Percentiles rank a stretch among this genome's conserved stretches.
Conservation (phyloP, 78 protist species). For the Guillardia theta region DNA sequence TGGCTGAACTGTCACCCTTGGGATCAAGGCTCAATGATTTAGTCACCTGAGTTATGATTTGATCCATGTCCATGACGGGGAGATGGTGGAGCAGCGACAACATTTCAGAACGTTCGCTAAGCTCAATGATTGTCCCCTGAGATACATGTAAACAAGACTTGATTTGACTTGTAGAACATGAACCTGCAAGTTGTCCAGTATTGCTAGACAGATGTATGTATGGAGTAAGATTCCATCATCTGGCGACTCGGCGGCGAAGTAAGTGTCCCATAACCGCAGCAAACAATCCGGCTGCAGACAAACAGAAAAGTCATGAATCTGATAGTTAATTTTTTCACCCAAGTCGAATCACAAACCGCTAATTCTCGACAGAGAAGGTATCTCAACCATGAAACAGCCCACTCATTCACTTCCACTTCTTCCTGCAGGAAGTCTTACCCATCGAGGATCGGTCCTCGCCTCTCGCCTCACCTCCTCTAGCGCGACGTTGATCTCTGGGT, state of each 20-base stretch:
- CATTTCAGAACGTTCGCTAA: neutral
- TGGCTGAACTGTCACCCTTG: no score
- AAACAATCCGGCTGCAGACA: neutral
- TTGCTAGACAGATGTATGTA: neutral
- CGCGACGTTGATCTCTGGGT: conserved; percentile 5
- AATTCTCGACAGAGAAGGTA: conserved; percentile 3
- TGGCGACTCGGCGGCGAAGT: neutral
- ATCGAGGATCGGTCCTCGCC: neutral
- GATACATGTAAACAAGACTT: neutral
- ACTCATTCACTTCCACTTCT: conserved; percentile 2
- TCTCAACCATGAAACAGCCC: conserved; percentile 6
- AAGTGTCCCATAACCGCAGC: neutral
- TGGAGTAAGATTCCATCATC: neutral
- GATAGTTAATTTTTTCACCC: no score
- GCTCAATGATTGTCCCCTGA: neutral
- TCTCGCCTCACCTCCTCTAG: neutral
- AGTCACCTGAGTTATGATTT: conserved; percentile 4
- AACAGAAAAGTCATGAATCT: neutral
- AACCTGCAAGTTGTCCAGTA: neutral
- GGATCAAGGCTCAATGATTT: no score
- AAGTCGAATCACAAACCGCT: neutral
- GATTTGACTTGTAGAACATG: neutral
- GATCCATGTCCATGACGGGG: conserved; percentile 15
- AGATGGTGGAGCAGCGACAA: neutral
- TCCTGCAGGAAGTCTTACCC: neutral